These are phyloP conservation scores for Monoraphidium neglectum DNA, from an alignment of 139 green algal species.

Conservation along the genomic window DNA sequence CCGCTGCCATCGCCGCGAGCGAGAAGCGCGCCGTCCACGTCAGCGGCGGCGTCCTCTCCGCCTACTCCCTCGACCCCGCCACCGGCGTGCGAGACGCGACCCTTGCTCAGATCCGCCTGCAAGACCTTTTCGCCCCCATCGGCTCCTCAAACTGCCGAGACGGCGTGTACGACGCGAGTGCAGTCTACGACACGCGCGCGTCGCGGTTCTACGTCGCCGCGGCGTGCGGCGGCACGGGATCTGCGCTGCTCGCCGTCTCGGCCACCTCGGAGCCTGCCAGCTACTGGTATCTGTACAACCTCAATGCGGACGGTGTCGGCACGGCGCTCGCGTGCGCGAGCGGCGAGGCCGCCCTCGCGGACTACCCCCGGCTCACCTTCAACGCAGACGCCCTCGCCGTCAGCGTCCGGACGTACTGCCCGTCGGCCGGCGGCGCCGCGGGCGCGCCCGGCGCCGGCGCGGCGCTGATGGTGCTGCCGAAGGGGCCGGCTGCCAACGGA, in stretches of 20 bases:
- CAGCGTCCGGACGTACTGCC: conserved; percentile 15
- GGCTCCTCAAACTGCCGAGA: neutral
- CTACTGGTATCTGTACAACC: conserved; percentile 20
- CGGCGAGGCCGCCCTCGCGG: neutral
- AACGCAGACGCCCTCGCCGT: conserved; percentile 16
- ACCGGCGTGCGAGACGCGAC: no score
- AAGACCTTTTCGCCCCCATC: no score
- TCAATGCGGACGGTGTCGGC: conserved; percentile 14
- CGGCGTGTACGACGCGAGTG: conserved; percentile 18
- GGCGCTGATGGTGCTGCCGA: conserved; percentile 15
- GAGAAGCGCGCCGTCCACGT: no score
- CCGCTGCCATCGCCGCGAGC: no score
- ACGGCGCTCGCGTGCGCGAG: conserved; percentile 4
- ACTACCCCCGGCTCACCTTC: conserved; percentile 19
- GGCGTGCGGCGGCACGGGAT: conserved; percentile 15
- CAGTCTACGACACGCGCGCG: conserved; percentile 8
- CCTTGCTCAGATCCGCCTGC: no score
- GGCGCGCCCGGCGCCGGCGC: neutral
- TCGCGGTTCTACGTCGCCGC: conserved; percentile 5
- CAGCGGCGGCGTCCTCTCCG: no score
- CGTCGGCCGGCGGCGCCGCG: neutral
- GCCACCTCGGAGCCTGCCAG: neutral
- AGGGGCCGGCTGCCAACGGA: conserved; percentile 5
- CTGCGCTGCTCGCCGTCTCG: conserved; percentile 11
- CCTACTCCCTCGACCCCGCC: no score